Base-by-base conservation (phyloP, 2,329 filamentous ascomycete genomes). In the Cercospora sojina region DNA sequence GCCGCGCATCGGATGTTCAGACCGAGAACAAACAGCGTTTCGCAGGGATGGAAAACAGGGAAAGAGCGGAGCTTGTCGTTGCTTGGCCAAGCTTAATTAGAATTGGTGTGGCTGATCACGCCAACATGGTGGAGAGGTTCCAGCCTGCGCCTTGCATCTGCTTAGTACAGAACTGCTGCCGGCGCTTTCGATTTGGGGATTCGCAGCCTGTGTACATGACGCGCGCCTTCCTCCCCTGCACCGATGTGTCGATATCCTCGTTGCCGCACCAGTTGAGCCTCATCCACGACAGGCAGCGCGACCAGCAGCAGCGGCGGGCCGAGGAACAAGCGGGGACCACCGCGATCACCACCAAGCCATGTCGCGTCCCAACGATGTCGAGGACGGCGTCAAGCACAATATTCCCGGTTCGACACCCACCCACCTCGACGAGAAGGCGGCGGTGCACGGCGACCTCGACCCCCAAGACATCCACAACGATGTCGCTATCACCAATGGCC, bases 401-500 rank as follows among this genome's bases (percentile, higher is more conserved):
- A 59, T 59, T 18, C 57, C 57, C 57, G 57, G 57, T 5, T 59
- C 57, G 35, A 35, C 31, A 18, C 57, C 57, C 16, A 8, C 12
- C 3, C 31, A 41, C 7, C 25, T 59, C 20, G 57, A 60, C 27
- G 64, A 65, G 57, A 67, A 62, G 56, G 49, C 57, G 35, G 31
- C 53, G 5, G 49, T 59, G 18, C 18, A 62, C 23, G 43, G 65
- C 27, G 31, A 55, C 35, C 32, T 59, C 23, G 57, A 59, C 4
- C 23, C 57, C 9, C 31, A 43, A 27, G 57, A 59, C 32, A 16
- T 59, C 57, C 57, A 59, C 57, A 59, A 59, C 13, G 57, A 59
- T 27, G 57, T 59, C 20, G 57, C 57, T 16, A 59, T 38, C 23
- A 64, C 63, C 31, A 67, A 67, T 53, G 61, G 49, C 29, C 66